Conservation (phyloP, 108 stramenopile species). For the Cyclotella atomus region DNA sequence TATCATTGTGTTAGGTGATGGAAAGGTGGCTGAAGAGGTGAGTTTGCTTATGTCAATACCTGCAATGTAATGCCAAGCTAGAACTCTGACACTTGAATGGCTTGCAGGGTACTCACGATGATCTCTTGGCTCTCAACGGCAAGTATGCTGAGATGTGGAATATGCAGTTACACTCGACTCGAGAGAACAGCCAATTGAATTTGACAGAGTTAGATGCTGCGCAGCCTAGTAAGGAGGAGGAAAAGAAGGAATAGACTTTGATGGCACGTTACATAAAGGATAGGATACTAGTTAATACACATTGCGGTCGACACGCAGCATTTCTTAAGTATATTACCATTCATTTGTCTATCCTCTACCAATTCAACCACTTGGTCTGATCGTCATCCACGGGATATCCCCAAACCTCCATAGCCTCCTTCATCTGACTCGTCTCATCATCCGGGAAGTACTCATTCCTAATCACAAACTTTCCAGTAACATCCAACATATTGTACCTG, state of each 20-base stretch:
- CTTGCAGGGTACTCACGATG: constrained; percentile 92
- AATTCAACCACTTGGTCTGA: constrained; percentile 85
- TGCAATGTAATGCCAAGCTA: not conserved
- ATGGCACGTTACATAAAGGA: too few species aligned
- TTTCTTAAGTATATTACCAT: too few species aligned
- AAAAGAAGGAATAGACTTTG: constrained; percentile 12
- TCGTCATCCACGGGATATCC: constrained; percentile 83
- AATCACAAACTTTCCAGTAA: constrained; percentile 84
- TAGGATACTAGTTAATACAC: too few species aligned
- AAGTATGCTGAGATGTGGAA: constrained; percentile 92
- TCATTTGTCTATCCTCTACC: constrained; percentile 45
- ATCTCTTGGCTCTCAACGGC: constrained; percentile 78
- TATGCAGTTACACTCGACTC: constrained; percentile 70
- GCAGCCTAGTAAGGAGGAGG: not conserved
- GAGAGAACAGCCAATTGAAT: constrained; percentile 16
- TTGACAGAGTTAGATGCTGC: constrained; percentile 21
- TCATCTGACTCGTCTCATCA: constrained; percentile 74
- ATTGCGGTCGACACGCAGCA: too few species aligned
- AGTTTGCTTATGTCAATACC: not conserved
- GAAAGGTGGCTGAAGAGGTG: constrained; percentile 87
- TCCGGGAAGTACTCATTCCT: constrained; percentile 63
- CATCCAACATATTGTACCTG: constrained; percentile 79
- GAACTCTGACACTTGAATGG: too few species aligned
- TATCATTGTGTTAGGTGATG: constrained; percentile 95
- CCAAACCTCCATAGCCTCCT: constrained; percentile 83